Base-by-base conservation (phyloP, 768 basidiomycete species). In the Amanita thiersii region DNA sequence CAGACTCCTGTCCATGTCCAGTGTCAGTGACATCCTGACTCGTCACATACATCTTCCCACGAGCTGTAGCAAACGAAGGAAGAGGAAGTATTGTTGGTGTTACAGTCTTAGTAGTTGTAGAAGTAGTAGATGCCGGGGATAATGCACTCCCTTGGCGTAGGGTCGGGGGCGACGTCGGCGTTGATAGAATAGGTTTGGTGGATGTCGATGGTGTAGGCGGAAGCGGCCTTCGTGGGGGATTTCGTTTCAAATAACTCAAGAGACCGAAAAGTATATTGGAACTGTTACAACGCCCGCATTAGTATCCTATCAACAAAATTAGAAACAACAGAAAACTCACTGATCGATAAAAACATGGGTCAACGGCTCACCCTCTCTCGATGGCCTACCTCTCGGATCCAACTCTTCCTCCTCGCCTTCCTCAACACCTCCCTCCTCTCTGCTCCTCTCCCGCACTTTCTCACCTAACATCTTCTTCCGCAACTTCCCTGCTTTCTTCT, bases 191-290 rank as follows among this genome's bases (percentile, higher is more conserved):
- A 8, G 37, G 34, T 23, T 37, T 33, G 26, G 10, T 44, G 17
- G 46, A 24, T 2, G 37, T 25, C n/a, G 45, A 40, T 3, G 52
- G 28, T 8, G 44, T 43, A 2, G 49, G 36, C 26, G 40, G 46
- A 23, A 52, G 41, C 5, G 60, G 64, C 26, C 60, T 63, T 5
- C 20, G 20, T 10, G 41, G 25, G n/a, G 67, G 62, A 47, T 75
- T 67, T 42, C 71, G 76, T 55, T 77, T 79, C 39, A 84, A 59
- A 58, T 82, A 77, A 20, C 70, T 75, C n/a, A 90, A 57, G 41
- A 90, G 72, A 24, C 88, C 88, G 46, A 92, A 80, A 34, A 91
- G 73, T 47, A 92, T 90, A 55, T 92, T 92, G 11, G 88, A 91
- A 50, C 88, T 90, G 50, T 35, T 46, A 18, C 67, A 54, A n/a